Evolutionary conservation across 176 grass and related monocot genomes (phyloP), one percentile per base, ranked within the genome.

Genomic region (Hyparrhenia diplandra): DNA sequence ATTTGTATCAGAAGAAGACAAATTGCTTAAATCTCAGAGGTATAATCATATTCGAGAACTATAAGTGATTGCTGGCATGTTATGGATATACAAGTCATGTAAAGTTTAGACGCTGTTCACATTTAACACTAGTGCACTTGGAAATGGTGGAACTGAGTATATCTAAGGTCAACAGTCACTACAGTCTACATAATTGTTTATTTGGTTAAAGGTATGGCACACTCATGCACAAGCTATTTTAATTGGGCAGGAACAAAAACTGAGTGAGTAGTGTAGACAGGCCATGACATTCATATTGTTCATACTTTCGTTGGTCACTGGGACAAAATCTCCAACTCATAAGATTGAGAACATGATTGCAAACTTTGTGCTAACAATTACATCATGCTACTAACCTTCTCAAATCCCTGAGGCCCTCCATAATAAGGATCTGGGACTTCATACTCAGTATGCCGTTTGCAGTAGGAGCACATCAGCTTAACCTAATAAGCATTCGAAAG

Each of bases 381-480:
- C 41, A 65, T 34, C 45, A 27, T 71, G 60, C 52, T 4, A 64
- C 62, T 82, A 41, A 92, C 95, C 84, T 98, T 95, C 81, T 94
- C 92, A 82, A 98, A 98, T 85, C 95, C 95, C 81, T 98, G 81
- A 77, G 90, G 52, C 0, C 95, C 95, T 68, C 95, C 95, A 71
- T 98, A 94, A 76, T 98, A 98, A 66, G 95, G 95, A 89, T 98
- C 95, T 85, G 95, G 92, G 36, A 98, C 95, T 94, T 98, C 95
- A 59, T 67, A 85, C 85, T 98, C 95, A 39, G 57, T 82, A 82
- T 95, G 92, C 36, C 29, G 86, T 65, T 94, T 95, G 82, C 95
- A 98, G 59, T 94, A 98, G 32, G 95, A 95, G 75, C 95, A 98
- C 90, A 98, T 93, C 79, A 95, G 80, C 73, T 98, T 98, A 68